These are phyloP conservation scores for Coffea canephora DNA, from an alignment of 257 asterid species.

Conservation along the genomic window DNA sequence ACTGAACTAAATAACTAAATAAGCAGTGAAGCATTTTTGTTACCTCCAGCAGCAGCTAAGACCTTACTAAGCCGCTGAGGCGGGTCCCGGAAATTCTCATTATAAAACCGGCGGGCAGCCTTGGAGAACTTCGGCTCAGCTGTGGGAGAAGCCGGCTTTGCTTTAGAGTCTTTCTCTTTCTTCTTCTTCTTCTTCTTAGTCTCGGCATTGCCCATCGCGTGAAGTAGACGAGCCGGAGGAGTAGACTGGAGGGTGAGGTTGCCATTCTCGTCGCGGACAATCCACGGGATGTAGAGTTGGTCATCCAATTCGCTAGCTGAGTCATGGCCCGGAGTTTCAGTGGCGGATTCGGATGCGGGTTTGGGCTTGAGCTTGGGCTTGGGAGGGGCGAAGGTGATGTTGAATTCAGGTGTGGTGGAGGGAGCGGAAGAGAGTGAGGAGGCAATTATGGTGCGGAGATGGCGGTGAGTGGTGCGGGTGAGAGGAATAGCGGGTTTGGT, in stretches of 20 bases:
- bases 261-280: constrained; percentile 63
- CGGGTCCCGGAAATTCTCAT: constrained; percentile 77
- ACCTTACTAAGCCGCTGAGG: constrained; percentile 89
- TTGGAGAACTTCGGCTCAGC: constrained; percentile 77
- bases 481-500: constrained; percentile 29
- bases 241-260: constrained; percentile 44
- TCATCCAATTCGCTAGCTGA: constrained; percentile 33
- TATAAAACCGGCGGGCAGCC: constrained; percentile 93
- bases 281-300: constrained; percentile 67
- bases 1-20: too few species aligned
- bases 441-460: constrained; percentile 43
- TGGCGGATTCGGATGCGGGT: constrained; percentile 26
- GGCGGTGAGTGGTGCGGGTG: constrained; percentile 44
- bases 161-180: constrained; percentile 29
- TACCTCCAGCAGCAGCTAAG: constrained; percentile 97
- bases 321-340: constrained; percentile 25
- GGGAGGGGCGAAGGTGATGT: constrained; percentile 65
- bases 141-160: constrained; percentile 25
- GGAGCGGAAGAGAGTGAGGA: constrained; percentile 50
- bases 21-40: neutral
- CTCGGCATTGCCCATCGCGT: constrained; percentile 46
- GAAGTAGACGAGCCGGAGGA: constrained; percentile 57
- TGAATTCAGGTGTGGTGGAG: constrained; percentile 51
- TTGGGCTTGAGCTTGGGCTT: constrained; percentile 39
- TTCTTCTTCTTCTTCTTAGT: constrained; percentile 52